These are phyloP conservation scores for sorghum (Sorghum bicolor) DNA, from an alignment of 176 grass and related monocot species.

Conservation along the genomic window DNA sequence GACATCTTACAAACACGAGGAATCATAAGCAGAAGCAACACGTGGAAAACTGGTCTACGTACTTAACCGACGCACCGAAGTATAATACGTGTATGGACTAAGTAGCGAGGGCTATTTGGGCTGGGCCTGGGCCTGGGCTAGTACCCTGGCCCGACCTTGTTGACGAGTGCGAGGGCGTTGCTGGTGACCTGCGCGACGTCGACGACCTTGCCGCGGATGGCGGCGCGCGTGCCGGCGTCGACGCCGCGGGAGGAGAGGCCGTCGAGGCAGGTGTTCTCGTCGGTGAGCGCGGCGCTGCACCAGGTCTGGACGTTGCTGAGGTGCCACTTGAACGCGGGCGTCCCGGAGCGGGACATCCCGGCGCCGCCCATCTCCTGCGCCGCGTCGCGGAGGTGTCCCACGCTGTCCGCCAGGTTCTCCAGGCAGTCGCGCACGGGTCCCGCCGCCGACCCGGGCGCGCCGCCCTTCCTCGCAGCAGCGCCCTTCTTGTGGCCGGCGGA, in stretches of 20 bases:
- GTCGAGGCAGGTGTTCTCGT: conserved; percentile 95
- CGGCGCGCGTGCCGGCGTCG: conserved; percentile 44
- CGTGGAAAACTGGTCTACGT: no score
- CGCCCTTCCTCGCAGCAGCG: neutral
- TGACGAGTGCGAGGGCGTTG: conserved; percentile 90
- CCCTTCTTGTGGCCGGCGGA: neutral
- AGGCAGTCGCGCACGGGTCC: conserved; percentile 76
- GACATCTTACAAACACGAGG: no score
- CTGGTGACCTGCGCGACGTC: conserved; percentile 92
- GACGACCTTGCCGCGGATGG: conserved; percentile 76
- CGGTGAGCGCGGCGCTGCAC: conserved; percentile 92
- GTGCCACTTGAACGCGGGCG: conserved; percentile 69
- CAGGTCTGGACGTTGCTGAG: conserved; percentile 90
- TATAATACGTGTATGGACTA: no score
- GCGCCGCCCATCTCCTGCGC: conserved; percentile 49
- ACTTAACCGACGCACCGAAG: no score
- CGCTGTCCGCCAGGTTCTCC: conserved; percentile 88
- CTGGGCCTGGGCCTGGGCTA: neutral
- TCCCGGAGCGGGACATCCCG: conserved; percentile 36
- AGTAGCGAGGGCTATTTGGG: no score
- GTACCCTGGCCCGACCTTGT: conserved; percentile 35
- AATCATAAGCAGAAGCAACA: no score
- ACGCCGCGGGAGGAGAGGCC: conserved; percentile 47
- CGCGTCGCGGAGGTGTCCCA: conserved; percentile 68
- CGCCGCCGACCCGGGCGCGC: neutral